Evolutionary conservation across 2,329 filamentous ascomycete genomes (phyloP).

Genomic region (Penicillium concentricum): DNA sequence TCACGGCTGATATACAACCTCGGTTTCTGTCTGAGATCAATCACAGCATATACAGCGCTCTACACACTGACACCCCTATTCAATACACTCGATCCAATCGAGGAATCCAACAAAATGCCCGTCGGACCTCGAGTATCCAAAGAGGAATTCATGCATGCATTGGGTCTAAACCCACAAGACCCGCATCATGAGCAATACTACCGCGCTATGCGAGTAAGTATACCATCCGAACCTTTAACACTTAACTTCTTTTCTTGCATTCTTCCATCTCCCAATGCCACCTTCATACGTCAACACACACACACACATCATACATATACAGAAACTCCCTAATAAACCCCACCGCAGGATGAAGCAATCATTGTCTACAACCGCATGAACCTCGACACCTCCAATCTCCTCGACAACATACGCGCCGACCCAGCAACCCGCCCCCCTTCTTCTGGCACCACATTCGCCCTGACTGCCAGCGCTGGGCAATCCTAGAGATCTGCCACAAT

Average conservation of each 20-base stretch:
- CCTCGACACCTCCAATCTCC: slow-evolving; percentile 40
- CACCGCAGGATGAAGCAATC: slow-evolving; percentile 45
- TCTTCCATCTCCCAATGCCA: not conserved
- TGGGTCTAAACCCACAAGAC: slow-evolving; percentile 42
- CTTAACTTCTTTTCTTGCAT: not conserved
- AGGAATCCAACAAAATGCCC: slow-evolving; percentile 25
- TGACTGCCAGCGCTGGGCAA: slow-evolving; percentile 43
- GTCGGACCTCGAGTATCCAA: slow-evolving; percentile 47
- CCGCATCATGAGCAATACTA: slow-evolving; percentile 46
- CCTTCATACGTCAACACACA: not conserved
- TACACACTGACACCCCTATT: not conserved
- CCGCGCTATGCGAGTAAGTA: slow-evolving; percentile 46
- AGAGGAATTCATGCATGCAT: slow-evolving; percentile 48
- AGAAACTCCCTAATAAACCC: not conserved
- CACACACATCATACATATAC: not conserved
- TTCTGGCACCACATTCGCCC: slow-evolving; percentile 50
- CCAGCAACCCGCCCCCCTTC: slow-evolving; percentile 42
- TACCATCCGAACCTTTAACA: not conserved
- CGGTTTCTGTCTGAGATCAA: not conserved
- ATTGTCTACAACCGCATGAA: slow-evolving; percentile 44
- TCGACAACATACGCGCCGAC: slow-evolving; percentile 41
- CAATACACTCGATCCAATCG: not conserved
- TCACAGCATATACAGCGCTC: not conserved
- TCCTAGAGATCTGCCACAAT: slow-evolving; percentile 44
- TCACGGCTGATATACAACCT: not conserved